Evolutionary conservation across 2,329 filamentous ascomycete species (phyloP), one percentile per base, ranked within the genome.

Genomic region (Colletotrichum viniferum): DNA sequence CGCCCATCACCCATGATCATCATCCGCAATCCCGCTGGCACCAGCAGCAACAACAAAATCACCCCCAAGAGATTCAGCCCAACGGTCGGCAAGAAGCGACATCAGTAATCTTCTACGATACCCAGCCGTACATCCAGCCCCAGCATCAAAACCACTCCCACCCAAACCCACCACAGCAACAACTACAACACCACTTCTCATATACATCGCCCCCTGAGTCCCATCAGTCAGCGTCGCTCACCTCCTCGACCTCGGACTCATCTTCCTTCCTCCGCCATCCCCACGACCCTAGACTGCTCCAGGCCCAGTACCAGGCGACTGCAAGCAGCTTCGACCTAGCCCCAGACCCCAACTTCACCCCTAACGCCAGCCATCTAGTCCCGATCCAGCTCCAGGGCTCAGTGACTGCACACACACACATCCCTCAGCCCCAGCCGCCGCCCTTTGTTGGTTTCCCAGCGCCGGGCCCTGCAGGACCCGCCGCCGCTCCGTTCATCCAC

Each of bases 201-300:
- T 55, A 60, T 14, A 26, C 63, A 28, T 52, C 63, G 5, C 64
- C 64, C 18, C 63, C 56, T 3, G 58, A 69, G 24, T 61, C 43
- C 14, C 7, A 32, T 48, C 69, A 68, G 26, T 55, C 73, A 5
- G 43, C 21, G 4, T 55, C 65, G 13, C 18, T 61, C 14, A 28
- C 58, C 12, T 70, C 71, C 10, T 70, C 73, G 13, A 24, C 48
- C 14, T 26, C 70, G 9, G 72, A 68, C 48, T 67, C 75, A 26
- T 12, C 66, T 5, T 55, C 68, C 7, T 28, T 72, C 12, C 71
- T 77, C 18, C 69, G 76, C 34, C 76, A 77, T 38, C 76, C 76
- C 43, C 74, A 77, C 64, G 74, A 77, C 36, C 74, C 76, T 13
- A 48, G 74, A 73, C 61, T 77, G 13, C 55, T 77, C 34, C 76